Conservation (phyloP, 108 stramenopile species). For the Stephanodiscus minutulus region DNA sequence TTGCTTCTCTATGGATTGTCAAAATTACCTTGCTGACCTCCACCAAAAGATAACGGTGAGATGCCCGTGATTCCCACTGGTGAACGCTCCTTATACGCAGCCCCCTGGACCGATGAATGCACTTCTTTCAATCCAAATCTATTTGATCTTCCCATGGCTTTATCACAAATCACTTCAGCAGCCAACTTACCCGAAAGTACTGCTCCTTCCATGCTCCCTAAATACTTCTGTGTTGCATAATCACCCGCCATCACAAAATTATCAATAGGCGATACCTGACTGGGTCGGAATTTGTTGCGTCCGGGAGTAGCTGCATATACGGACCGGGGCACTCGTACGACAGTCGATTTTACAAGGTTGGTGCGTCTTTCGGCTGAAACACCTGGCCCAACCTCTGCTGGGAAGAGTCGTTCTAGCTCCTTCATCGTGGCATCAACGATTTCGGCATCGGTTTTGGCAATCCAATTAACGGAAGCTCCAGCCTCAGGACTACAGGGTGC, state of each 20-base stretch:
- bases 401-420: conserved; percentile 71
- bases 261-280: conserved; percentile 49
- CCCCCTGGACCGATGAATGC: conserved; percentile 10
- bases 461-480: conserved; percentile 49
- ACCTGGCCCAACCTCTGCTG: conserved; percentile 48
- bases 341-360: conserved; percentile 61
- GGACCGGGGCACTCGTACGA: conserved; percentile 61
- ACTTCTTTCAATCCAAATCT: conserved; percentile 28
- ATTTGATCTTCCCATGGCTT: conserved; percentile 21
- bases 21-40: conserved; percentile 45
- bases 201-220: conserved; percentile 82
- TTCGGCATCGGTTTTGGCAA: conserved; percentile 44
- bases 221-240: conserved; percentile 61
- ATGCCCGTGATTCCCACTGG: conserved; percentile 26
- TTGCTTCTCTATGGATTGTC: conserved; percentile 32
- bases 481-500: conserved; percentile 50
- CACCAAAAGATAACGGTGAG: conserved; percentile 34
- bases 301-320: conserved; percentile 80
- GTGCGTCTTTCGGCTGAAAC: conserved; percentile 29
- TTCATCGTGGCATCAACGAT: conserved; percentile 72
- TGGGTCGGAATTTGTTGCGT: conserved; percentile 52
- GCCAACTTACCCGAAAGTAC: conserved; percentile 63
- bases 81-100: conserved; percentile 13
- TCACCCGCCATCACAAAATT: conserved; percentile 64
- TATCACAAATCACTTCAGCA: conserved; percentile 60